These are phyloP conservation scores for Halenospora varia DNA, from an alignment of 495 filamentous ascomycete genomes.

Conservation along the genomic window DNA sequence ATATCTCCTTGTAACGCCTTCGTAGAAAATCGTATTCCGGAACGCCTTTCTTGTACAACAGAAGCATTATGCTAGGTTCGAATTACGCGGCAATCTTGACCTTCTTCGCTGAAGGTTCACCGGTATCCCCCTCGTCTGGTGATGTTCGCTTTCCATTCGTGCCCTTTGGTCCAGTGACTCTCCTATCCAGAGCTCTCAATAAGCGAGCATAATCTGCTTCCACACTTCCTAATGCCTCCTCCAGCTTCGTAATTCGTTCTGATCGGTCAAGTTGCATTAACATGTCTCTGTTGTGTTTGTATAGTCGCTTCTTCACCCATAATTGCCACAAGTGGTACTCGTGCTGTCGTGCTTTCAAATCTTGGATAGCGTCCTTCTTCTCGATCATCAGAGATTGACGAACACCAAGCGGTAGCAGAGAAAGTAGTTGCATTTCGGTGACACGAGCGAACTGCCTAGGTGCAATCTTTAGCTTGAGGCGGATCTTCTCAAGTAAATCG, in stretches of 20 bases:
- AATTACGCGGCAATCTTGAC: slow-evolving; percentile 12
- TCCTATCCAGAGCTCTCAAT: slow-evolving; percentile 32
- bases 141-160: slow-evolving; percentile 19
- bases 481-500: slow-evolving; percentile 54
- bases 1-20: neutral
- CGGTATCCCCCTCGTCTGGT: slow-evolving; percentile 11
- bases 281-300: slow-evolving; percentile 69
- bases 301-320: slow-evolving; percentile 76
- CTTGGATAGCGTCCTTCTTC: slow-evolving; percentile 29
- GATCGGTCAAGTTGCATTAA: slow-evolving; percentile 72
- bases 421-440: slow-evolving; percentile 85
- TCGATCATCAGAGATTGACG: slow-evolving; percentile 39
- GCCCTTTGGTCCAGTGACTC: neutral
- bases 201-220: slow-evolving; percentile 77
- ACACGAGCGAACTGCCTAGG: slow-evolving; percentile 83
- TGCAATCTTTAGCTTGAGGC: slow-evolving; percentile 68
- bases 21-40: neutral
- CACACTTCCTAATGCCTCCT: slow-evolving; percentile 71
- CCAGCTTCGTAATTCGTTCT: slow-evolving; percentile 78
- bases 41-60: neutral
- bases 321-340: slow-evolving; percentile 79
- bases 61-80: neutral
- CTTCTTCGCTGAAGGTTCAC: slow-evolving; percentile 19
- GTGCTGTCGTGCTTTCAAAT: slow-evolving; percentile 48
- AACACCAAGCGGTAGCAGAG: slow-evolving; percentile 59